These are phyloP conservation scores for Ascomycota sp. DNA, from an alignment of 2,329 filamentous ascomycete species.

Conservation along the genomic window DNA sequence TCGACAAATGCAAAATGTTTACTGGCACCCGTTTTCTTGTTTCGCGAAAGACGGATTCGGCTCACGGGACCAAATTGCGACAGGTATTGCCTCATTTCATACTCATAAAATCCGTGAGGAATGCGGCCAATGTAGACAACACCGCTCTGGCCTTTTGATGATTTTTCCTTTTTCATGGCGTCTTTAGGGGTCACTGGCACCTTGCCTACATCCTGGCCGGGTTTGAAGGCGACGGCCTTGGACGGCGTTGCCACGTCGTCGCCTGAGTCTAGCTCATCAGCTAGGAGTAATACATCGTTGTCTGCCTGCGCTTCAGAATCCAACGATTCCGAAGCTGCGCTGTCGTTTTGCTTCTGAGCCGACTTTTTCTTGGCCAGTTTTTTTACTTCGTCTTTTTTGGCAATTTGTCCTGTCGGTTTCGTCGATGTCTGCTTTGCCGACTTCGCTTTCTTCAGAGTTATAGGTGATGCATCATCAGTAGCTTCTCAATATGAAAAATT, in stretches of 20 bases:
- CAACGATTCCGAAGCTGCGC: conserved; percentile 4
- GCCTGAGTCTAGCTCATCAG: conserved; percentile 22
- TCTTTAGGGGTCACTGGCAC: conserved; percentile 27
- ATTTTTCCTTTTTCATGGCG: conserved; percentile 20
- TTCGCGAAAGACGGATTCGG: conserved; percentile 65
- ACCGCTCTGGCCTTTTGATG: conserved; percentile 37
- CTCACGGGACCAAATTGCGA: conserved; percentile 75
- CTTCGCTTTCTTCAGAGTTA: conserved; percentile 25
- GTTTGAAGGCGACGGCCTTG: conserved; percentile 17
- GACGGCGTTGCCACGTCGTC: conserved; percentile 21
- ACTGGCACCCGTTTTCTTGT: conserved; percentile 73
- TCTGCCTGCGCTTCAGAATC: conserved; percentile 20
- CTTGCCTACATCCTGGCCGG: conserved; percentile 29
- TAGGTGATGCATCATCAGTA: conserved; percentile 22
- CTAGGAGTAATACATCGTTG: conserved; percentile 21
- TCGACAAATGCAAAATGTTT: conserved; percentile 95
- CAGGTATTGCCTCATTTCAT: conserved; percentile 87
- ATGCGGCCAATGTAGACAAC: conserved; percentile 82
- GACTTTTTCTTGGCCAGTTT: conserved; percentile 14
- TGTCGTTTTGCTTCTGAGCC: conserved; percentile 4
- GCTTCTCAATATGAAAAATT: conserved; percentile 8
- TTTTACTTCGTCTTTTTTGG: conserved; percentile 5
- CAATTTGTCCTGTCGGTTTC: conserved; percentile 6
- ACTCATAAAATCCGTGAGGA: conserved; percentile 88
- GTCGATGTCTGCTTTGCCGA: conserved; percentile 14